phyloP scores from a whole-genome alignment of 2,329 filamentous ascomycete genomes.

The Fusarium luffae region DNA sequence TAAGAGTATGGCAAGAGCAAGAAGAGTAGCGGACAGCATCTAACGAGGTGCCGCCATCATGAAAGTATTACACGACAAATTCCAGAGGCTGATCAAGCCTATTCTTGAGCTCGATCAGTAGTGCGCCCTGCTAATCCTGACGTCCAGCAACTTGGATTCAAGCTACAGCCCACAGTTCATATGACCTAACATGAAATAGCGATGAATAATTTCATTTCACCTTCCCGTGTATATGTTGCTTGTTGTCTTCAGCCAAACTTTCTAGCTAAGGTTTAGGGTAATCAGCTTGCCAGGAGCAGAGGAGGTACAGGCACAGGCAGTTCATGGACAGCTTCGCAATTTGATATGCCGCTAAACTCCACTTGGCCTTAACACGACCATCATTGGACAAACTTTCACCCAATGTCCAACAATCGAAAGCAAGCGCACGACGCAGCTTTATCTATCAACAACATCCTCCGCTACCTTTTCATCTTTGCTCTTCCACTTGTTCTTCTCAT shows the following conservation, averaged over 20 bases:
- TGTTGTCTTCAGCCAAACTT: neutral
- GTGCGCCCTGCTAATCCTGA: neutral
- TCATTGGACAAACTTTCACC: constrained; percentile 28
- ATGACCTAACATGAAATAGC: accelerated
- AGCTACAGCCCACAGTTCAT: neutral
- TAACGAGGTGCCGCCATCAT: neutral
- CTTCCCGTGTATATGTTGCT: neutral
- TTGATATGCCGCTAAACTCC: constrained; percentile 21
- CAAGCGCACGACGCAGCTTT: constrained; percentile 13
- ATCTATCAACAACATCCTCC: constrained; percentile 12
- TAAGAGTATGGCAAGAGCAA: neutral
- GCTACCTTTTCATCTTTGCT: constrained; percentile 23
- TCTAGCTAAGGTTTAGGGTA: constrained; percentile 7
- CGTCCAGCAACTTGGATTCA: neutral
- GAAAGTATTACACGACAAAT: neutral
- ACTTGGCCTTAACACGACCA: constrained; percentile 12
- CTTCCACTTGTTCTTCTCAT: constrained; percentile 14
- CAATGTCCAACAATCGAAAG: constrained; percentile 29
- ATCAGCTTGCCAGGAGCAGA: neutral
- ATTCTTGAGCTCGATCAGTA: neutral
- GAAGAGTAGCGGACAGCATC: neutral
- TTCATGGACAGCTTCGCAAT: neutral
- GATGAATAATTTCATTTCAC: neutral
- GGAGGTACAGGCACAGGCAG: too few relatives aligned
- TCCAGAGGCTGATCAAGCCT: neutral